Evolutionary conservation across 371 early-diverging fungal genomes (phyloP).

Genomic region (Mucor sp.): DNA sequence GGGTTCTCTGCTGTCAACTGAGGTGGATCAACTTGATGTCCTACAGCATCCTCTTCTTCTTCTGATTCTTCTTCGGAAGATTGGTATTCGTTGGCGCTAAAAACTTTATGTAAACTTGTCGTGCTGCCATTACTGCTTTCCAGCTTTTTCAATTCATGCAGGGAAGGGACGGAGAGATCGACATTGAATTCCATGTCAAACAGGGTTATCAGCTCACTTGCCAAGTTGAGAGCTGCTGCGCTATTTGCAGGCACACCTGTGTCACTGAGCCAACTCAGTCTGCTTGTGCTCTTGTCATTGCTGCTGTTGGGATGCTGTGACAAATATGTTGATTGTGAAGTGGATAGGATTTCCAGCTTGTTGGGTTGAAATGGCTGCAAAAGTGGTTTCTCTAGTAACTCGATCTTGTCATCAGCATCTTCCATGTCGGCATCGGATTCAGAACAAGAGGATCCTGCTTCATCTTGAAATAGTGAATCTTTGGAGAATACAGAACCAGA

Average conservation of each 20-base stretch:
- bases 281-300: not conserved
- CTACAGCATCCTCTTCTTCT: not conserved
- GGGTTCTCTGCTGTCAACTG: not conserved
- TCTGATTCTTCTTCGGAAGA: not conserved
- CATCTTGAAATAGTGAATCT: not conserved
- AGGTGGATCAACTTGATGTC: not conserved
- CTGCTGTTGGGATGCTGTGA: not conserved
- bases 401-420: not conserved
- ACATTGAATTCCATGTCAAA: slow-evolving; percentile 52
- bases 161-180: slow-evolving; percentile 21
- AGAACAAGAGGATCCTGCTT: not conserved
- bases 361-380: not conserved
- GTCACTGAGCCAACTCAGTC: slow-evolving; percentile 31
- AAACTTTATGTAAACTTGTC: not conserved
- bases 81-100: not conserved
- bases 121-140: not conserved
- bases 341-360: not conserved
- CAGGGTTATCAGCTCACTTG: slow-evolving; percentile 39
- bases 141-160: not conserved
- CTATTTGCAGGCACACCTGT: slow-evolving; percentile 16
- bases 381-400: not conserved
- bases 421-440: not conserved
- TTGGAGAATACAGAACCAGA: not conserved
- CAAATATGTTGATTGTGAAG: not conserved
- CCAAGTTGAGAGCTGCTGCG: slow-evolving; percentile 25